A percentile compares a stretch with the other conserved stretches of the same genome.
Conservation (phyloP, 2,329 filamentous ascomycete species). For the Escovopsis sp. region DNA sequence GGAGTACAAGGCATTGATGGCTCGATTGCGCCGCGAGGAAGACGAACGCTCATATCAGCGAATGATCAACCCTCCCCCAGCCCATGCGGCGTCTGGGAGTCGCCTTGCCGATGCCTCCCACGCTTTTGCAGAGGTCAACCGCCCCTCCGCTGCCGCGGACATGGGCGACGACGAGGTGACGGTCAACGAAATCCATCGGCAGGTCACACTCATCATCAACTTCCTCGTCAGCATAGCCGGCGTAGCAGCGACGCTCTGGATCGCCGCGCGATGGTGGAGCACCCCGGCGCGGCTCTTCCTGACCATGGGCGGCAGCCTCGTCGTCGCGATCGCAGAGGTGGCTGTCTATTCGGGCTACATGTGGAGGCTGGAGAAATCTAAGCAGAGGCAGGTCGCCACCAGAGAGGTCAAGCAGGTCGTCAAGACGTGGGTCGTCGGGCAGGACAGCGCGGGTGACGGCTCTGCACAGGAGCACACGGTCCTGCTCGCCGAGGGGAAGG, state of each 20-base stretch:
- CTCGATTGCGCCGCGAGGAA: constrained; percentile 64
- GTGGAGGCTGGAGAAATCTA: constrained; percentile 54
- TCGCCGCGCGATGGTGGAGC: constrained; percentile 63
- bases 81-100: constrained; percentile 43
- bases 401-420: constrained; percentile 55
- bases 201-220: constrained; percentile 75
- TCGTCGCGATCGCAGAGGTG: constrained; percentile 64
- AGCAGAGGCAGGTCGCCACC: constrained; percentile 42
- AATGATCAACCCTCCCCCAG: constrained; percentile 51
- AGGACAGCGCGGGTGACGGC: constrained; percentile 12
- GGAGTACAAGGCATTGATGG: constrained; percentile 82
- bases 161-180: constrained; percentile 49
- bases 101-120: constrained; percentile 41
- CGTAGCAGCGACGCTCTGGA: constrained; percentile 62
- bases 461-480: constrained; percentile 10
- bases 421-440: constrained; percentile 53
- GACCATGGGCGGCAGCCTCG: constrained; percentile 52
- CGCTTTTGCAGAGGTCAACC: constrained; percentile 41
- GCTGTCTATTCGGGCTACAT: constrained; percentile 64
- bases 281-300: constrained; percentile 54
- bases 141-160: constrained; percentile 29
- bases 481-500: constrained; percentile 12
- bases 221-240: constrained; percentile 77
- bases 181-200: constrained; percentile 62
- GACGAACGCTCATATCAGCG: constrained; percentile 70